A percentile compares a stretch with the other conserved stretches of the same genome.
Conservation (phyloP, 768 basidiomycete genomes). For the Fomitopsis pulvina region DNA sequence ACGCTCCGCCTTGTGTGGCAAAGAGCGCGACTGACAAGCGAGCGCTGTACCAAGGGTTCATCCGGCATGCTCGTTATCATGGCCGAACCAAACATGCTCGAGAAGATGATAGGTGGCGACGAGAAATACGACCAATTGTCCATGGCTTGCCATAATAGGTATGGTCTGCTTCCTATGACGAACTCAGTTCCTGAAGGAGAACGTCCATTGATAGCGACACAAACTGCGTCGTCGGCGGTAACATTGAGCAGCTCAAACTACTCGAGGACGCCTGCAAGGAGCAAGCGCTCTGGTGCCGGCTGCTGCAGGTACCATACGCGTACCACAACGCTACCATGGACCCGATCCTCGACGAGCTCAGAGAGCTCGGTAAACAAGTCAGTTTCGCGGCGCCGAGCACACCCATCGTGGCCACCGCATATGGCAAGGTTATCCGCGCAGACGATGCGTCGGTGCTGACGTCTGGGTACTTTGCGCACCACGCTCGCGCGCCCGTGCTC, state of each 20-base stretch:
- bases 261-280: background rate
- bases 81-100: conserved; percentile 27
- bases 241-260: conserved; percentile 18
- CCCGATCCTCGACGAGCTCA: conserved; percentile 46
- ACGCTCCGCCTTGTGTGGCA: conserved; percentile 52
- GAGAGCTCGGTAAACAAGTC: conserved; percentile 29
- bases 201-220: background rate
- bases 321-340: conserved; percentile 63
- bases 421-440: conserved; percentile 44
- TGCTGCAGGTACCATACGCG: conserved; percentile 52
- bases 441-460: conserved; percentile 45
- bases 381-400: conserved; percentile 41
- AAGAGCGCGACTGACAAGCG: conserved; percentile 50
- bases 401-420: conserved; percentile 55
- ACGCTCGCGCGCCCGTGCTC: conserved; percentile 51
- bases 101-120: background rate
- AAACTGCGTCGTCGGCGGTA: conserved; percentile 39
- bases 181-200: background rate
- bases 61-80: conserved; percentile 62
- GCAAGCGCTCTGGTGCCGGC: conserved; percentile 15
- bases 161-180: background rate
- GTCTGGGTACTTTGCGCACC: conserved; percentile 47
- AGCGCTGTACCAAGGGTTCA: conserved; percentile 33
- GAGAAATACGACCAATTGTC: conserved; percentile 17
- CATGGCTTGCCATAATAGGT: conserved; percentile 56